These are phyloP conservation scores for Fragaria iinumae DNA, from an alignment of 306 rosid genomes.

Conservation along the genomic window DNA sequence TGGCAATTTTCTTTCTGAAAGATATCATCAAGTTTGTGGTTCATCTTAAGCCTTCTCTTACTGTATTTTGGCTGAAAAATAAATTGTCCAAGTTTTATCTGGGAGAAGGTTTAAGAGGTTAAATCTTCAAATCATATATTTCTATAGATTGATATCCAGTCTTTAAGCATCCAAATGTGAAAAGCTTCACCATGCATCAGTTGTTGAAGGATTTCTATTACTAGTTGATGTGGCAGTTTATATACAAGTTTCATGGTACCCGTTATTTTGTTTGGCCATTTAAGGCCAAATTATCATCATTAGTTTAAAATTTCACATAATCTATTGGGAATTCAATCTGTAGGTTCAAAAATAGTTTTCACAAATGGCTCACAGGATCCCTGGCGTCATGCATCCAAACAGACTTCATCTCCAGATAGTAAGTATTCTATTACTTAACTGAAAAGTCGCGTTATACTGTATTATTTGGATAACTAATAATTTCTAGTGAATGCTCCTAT, in stretches of 20 bases:
- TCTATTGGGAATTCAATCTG: constrained; percentile 29
- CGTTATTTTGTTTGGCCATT: no score
- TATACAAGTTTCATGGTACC: no score
- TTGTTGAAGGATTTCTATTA: constrained; percentile 3
- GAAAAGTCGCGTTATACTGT: not conserved
- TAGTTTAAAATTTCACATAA: constrained; percentile 3
- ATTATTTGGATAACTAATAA: not conserved
- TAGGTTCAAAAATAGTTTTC: constrained; percentile 86
- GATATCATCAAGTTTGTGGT: not conserved
- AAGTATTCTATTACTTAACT: constrained; percentile 40
- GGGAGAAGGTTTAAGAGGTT: not conserved
- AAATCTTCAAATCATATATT: not conserved
- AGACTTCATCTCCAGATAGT: constrained; percentile 72
- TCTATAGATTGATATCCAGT: not conserved
- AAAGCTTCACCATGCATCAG: not conserved
- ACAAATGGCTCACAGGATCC: constrained; percentile 97
- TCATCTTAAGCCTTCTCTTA: not conserved
- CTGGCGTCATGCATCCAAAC: constrained; percentile 96
- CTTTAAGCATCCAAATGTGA: not conserved
- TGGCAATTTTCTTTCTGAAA: not conserved
- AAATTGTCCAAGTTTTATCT: not conserved
- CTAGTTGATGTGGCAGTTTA: not conserved
- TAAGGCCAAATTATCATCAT: not conserved
- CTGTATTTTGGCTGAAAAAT: not conserved
- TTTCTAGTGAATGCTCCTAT: not conserved